Base-by-base conservation (phyloP, 176 grass and related monocot species). In the Phragmites australis region DNA sequence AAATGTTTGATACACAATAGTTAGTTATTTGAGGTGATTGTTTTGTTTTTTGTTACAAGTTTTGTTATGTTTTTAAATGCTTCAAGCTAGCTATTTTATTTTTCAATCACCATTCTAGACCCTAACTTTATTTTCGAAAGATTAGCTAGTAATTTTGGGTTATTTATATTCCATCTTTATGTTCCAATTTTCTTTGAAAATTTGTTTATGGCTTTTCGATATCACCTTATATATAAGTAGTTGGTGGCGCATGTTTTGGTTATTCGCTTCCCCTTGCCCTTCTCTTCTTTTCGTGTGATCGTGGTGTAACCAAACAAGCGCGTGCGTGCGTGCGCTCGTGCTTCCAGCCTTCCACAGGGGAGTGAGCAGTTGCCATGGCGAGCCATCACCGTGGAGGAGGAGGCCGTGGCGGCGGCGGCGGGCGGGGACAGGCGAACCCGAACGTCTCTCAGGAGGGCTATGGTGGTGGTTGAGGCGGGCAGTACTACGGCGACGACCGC, bases 381-480 rank as follows among this genome's bases (percentile, higher is more conserved):
- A 61, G 54, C 21, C 54, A 81, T 17, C 79, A 71, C 4, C 66
- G 52, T 3, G 66, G 79, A 7, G 79, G 68, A 10, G 68, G 79
- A 21, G 46, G 75, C 5, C n/a, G 72, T 6, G 31, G 1, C 8
- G 51, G 63, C 9, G 48, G 62, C 14, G 76, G 64, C 25, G 78
- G 64, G 17, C 5, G 64, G 23, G 45, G 46, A 9, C 48, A 55
- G 15, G 21, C 14, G 30, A 55, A 79, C 62, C 49, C 47, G 6
- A 80, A 80, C 78, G 37, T n/a, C 3, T 0, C 9, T 58, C 58
- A 83, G 23, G 69, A 17, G 0, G 32, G 61, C 47, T 29, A 41
- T 41, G 22, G 68, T 1, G 60, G 77, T 8, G 78, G 78, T n/a
- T 61, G 70, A 7, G 76, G 70, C 18, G 54, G 48, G 8, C 62